phyloP scores from a whole-genome alignment of 1,284 basidiomycete species.

The Pseudozyma hubeiensis region DNA sequence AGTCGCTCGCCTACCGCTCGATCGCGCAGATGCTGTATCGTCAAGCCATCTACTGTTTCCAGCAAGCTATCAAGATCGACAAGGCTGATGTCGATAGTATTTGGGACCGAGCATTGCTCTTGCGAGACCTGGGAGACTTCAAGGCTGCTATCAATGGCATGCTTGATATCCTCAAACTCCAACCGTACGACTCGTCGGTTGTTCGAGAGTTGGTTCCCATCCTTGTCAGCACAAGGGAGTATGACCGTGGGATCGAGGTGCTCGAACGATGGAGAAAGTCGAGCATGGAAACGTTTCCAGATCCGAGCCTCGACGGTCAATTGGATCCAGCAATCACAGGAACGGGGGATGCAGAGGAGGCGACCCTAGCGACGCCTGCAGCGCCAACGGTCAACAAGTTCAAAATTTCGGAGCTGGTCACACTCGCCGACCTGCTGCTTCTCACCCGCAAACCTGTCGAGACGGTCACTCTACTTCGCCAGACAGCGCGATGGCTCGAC shows the following conservation, averaged over 20 bases:
- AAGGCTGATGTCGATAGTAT: constrained; percentile 84
- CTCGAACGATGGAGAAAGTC: constrained; percentile 76
- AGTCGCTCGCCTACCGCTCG: constrained; percentile 73
- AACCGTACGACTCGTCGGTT: constrained; percentile 83
- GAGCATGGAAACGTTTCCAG: constrained; percentile 66
- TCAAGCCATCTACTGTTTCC: constrained; percentile 91
- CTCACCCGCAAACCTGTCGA: constrained; percentile 77
- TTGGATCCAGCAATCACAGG: constrained; percentile 34
- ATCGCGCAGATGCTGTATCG: constrained; percentile 80
- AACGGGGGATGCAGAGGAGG: constrained; percentile 3
- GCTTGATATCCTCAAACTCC: constrained; percentile 79
- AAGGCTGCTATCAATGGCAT: constrained; percentile 84
- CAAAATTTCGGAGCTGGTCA: constrained; percentile 72
- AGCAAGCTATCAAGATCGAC: constrained; percentile 83
- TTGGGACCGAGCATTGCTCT: constrained; percentile 88
- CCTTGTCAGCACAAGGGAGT: constrained; percentile 78
- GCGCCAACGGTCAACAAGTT: constrained; percentile 47
- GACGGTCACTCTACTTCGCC: constrained; percentile 78
- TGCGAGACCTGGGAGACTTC: constrained; percentile 79
- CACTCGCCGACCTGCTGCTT: constrained; percentile 85
- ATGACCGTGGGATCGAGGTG: constrained; percentile 75
- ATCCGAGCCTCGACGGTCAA: constrained; percentile 16
- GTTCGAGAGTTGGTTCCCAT: constrained; percentile 83
- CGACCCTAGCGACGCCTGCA: neutral
- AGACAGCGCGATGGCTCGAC: constrained; percentile 88